These are phyloP conservation scores for Amoeboaphelidium occidentale DNA, from an alignment of 371 early-diverging fungal species.

Conservation along the genomic window DNA sequence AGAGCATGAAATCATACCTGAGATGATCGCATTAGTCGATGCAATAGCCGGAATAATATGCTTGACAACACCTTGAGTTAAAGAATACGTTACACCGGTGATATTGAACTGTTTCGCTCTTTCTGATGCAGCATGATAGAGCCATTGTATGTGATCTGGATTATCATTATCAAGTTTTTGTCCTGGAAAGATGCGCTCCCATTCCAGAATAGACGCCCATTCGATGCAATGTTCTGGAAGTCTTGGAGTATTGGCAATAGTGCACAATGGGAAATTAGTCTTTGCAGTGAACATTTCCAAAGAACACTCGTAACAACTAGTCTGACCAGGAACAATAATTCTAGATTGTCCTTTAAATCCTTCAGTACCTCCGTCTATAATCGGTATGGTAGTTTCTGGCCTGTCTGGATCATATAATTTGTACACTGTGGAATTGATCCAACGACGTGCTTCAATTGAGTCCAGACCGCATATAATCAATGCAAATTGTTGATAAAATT, in stretches of 20 bases:
- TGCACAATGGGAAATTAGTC: constrained; percentile 34
- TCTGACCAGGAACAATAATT: constrained; percentile 55
- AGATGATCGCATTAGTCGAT: constrained; percentile 43
- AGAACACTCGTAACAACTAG: constrained; percentile 62
- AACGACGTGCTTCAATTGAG: constrained; percentile 78
- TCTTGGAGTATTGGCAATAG: constrained; percentile 57
- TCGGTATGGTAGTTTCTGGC: constrained; percentile 41
- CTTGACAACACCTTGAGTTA: constrained; percentile 83
- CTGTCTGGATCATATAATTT: constrained; percentile 43
- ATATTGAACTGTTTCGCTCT: constrained; percentile 62
- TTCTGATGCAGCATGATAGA: constrained; percentile 38
- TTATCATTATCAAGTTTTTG: constrained; percentile 69
- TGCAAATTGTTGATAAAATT: constrained; percentile 64
- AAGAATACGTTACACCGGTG: constrained; percentile 62
- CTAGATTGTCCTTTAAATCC: constrained; percentile 85
- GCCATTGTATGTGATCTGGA: constrained; percentile 69
- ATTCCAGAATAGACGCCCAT: constrained; percentile 64
- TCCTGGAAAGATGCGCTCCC: constrained; percentile 55
- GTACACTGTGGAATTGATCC: constrained; percentile 76
- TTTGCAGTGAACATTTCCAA: constrained; percentile 35
- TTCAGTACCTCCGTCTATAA: constrained; percentile 92
- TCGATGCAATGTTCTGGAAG: constrained; percentile 71
- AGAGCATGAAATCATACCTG: constrained; percentile 10
- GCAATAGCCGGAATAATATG: constrained; percentile 51
- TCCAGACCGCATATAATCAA: constrained; percentile 82